Conservation (phyloP, 2,329 filamentous ascomycete species). For the Paracoccidioides brasiliensis region DNA sequence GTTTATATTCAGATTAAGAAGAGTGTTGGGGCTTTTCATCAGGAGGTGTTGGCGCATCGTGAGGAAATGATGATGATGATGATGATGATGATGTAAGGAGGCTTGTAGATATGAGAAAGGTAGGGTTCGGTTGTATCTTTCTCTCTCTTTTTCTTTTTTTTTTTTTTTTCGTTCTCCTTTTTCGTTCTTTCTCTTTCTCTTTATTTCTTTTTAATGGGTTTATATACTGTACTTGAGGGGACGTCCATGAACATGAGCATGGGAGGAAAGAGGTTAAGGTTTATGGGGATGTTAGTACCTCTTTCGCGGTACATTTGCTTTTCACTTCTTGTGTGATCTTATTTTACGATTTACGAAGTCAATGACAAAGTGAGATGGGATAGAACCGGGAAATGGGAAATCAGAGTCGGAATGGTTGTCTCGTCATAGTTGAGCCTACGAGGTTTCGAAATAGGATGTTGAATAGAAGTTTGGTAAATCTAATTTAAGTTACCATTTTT, state of each 20-base stretch:
- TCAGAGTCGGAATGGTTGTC: background rate
- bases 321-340: background rate
- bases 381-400: background rate
- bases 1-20: constrained; percentile 16
- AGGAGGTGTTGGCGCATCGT: constrained; percentile 22
- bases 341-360: background rate
- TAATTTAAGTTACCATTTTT: no score
- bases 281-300: background rate
- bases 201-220: no score
- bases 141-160: no score
- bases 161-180: no score
- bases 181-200: no score
- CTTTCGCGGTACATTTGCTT: background rate
- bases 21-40: constrained; percentile 16
- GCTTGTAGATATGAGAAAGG: background rate
- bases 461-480: no score
- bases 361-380: background rate
- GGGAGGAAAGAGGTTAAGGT: no score
- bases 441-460: no score
- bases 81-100: background rate
- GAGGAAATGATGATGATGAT: background rate
- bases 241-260: no score
- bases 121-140: background rate
- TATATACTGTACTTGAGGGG: no score
- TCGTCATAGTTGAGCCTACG: no score